Percentiles rank a stretch among this genome's conserved stretches.
These are phyloP conservation scores for Nakazawaea ernobii DNA, from an alignment of 805 yeast species.

Conservation along the genomic window DNA sequence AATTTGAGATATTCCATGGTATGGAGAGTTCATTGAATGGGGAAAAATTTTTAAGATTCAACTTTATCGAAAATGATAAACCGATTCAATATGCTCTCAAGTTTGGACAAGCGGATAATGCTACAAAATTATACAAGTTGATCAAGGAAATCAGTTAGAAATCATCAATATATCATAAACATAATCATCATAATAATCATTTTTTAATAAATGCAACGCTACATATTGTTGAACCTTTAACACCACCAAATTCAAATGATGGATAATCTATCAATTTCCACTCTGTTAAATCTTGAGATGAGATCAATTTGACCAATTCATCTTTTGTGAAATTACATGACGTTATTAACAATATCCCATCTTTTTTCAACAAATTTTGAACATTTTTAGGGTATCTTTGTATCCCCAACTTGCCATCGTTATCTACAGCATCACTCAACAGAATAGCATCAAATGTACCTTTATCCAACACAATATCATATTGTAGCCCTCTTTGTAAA, in stretches of 20 bases:
- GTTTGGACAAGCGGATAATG: conserved; percentile 55
- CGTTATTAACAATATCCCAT: conserved; percentile 70
- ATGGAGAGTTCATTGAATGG: conserved; percentile 80
- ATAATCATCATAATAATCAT: not conserved
- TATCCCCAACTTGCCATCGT: conserved; percentile 39
- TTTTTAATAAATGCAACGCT: conserved; percentile 67
- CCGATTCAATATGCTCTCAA: conserved; percentile 84
- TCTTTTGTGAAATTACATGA: conserved; percentile 89
- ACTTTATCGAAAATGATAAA: conserved; percentile 53
- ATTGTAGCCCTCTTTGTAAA: conserved; percentile 28
- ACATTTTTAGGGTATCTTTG: conserved; percentile 62
- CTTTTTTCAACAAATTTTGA: conserved; percentile 44
- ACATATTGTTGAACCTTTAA: conserved; percentile 81
- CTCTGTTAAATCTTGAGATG: conserved; percentile 40
- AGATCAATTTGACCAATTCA: conserved; percentile 57
- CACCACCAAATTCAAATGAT: conserved; percentile 83
- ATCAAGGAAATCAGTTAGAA: conserved; percentile 32
- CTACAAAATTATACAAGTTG: conserved; percentile 51
- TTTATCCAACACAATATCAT: conserved; percentile 81
- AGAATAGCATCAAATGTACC: conserved; percentile 98
- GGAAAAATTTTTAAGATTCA: conserved; percentile 77
- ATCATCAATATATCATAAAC: conserved; percentile 7
- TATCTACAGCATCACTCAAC: conserved; percentile 54
- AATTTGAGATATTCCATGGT: conserved; percentile 66
- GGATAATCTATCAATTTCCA: conserved; percentile 77